These are phyloP conservation scores for Dryas integrifolia DNA, from an alignment of 331 rosid species.

Conservation along the genomic window DNA sequence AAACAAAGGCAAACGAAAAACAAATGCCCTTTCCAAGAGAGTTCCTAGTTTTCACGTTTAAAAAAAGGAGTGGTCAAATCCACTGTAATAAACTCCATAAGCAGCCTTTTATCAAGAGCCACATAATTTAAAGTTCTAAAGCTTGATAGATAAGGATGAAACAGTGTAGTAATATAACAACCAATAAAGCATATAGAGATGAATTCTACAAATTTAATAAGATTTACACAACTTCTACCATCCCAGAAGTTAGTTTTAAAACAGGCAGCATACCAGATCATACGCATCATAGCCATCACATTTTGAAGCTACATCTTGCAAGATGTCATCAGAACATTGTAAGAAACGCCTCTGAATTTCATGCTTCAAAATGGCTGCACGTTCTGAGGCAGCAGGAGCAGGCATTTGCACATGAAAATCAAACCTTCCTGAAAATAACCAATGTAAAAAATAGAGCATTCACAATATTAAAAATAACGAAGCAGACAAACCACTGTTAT, in stretches of 20 bases:
- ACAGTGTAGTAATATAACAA: not conserved
- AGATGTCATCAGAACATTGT: constrained; percentile 64
- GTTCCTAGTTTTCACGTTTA: not conserved
- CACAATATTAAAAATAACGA: constrained; percentile 20
- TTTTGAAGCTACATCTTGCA: constrained; percentile 74
- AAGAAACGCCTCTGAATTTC: constrained; percentile 72
- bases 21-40: not conserved
- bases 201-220: not conserved
- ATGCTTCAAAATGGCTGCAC: constrained; percentile 79
- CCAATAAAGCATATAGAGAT: not conserved
- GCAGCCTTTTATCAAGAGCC: not conserved
- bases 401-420: constrained; percentile 86
- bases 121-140: not conserved
- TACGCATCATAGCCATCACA: constrained; percentile 97
- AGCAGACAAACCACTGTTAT: constrained; percentile 7
- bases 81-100: not conserved
- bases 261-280: constrained; percentile 70
- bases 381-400: constrained; percentile 88
- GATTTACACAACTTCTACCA: constrained; percentile 5
- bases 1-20: not conserved
- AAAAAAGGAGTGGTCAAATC: not conserved
- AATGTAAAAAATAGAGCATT: constrained; percentile 19
- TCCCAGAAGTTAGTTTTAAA: not conserved
- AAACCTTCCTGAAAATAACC: constrained; percentile 62
- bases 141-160: not conserved